Conservation (phyloP, 1,284 basidiomycete species). For the Chiua sp. region DNA sequence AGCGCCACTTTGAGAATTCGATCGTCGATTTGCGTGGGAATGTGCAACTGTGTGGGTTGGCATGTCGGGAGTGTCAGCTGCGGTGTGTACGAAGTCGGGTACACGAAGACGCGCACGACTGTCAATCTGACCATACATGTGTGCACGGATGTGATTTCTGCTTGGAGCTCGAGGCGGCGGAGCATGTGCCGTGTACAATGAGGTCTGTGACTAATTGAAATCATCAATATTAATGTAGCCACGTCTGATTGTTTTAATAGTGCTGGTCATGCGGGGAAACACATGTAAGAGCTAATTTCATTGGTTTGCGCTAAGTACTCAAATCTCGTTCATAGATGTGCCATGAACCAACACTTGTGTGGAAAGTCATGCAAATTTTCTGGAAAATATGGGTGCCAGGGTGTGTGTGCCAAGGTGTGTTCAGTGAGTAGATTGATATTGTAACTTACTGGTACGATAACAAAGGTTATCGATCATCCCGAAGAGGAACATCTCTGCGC, state of each 20-base stretch:
- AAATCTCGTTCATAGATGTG: slow-evolving; percentile 44
- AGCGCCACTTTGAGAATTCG: slow-evolving; percentile 46
- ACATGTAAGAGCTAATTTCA: too few relatives aligned
- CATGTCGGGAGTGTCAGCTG: slow-evolving; percentile 54
- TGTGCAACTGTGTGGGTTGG: slow-evolving; percentile 53
- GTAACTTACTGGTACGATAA: too few relatives aligned
- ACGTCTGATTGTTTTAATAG: slow-evolving; percentile 36
- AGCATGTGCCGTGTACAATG: slow-evolving; percentile 45
- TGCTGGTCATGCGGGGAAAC: slow-evolving; percentile 59
- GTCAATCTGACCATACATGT: slow-evolving; percentile 55
- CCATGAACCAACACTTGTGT: slow-evolving; percentile 54
- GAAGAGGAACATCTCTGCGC: slow-evolving; percentile 59
- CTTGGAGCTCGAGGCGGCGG: slow-evolving; percentile 38
- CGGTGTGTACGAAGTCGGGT: slow-evolving; percentile 49
- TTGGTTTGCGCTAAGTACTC: not conserved
- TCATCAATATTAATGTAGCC: not conserved
- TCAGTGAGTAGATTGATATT: too few relatives aligned
- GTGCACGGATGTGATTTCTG: slow-evolving; percentile 48
- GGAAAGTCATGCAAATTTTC: slow-evolving; percentile 50
- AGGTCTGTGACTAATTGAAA: slow-evolving; percentile 40
- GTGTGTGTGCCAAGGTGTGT: slow-evolving; percentile 53
- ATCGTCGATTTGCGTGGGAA: slow-evolving; percentile 49
- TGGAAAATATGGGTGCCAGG: slow-evolving; percentile 52
- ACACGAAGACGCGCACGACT: slow-evolving; percentile 55
- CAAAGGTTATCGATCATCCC: slow-evolving; percentile 49